phyloP scores from a whole-genome alignment of 345 rosid genomes.

The Dimocarpus longan region DNA sequence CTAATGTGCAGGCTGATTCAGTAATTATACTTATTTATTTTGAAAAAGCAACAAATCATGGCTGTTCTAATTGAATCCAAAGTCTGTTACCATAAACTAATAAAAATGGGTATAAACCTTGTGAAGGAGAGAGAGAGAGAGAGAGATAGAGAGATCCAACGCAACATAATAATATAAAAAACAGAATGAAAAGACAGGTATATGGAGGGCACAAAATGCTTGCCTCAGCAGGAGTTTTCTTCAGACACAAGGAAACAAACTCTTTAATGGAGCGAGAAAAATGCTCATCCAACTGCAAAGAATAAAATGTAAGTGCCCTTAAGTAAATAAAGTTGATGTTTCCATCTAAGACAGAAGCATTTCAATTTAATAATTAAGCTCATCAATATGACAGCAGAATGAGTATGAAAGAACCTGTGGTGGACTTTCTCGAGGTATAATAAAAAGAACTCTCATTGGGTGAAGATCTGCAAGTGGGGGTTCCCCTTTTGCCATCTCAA shows the following conservation, averaged over 20 bases:
- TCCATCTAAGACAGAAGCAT: background rate
- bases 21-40: background rate
- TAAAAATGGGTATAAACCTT: background rate
- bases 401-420: constrained; percentile 77
- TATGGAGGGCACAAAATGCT: constrained; percentile 20
- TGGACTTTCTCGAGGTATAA: constrained; percentile 98
- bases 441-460: constrained; percentile 99
- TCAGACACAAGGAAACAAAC: constrained; percentile 90
- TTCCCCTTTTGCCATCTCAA: constrained; percentile 99
- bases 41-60: background rate
- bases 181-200: background rate
- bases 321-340: constrained; percentile 23
- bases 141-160: background rate
- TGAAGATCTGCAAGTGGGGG: constrained; percentile 99
- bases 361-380: constrained; percentile 14
- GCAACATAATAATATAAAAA: constrained; percentile 4
- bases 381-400: constrained; percentile 28
- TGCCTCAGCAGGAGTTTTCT: constrained; percentile 94
- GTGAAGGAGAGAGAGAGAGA: background rate
- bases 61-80: background rate
- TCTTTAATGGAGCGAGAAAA: constrained; percentile 98
- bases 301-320: constrained; percentile 25
- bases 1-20: background rate
- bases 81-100: background rate
- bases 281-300: constrained; percentile 95